Evolutionary conservation across 495 filamentous ascomycete genomes (phyloP), one percentile per base, ranked within the genome.

Genomic region (Amphirosellinia nigrospora): DNA sequence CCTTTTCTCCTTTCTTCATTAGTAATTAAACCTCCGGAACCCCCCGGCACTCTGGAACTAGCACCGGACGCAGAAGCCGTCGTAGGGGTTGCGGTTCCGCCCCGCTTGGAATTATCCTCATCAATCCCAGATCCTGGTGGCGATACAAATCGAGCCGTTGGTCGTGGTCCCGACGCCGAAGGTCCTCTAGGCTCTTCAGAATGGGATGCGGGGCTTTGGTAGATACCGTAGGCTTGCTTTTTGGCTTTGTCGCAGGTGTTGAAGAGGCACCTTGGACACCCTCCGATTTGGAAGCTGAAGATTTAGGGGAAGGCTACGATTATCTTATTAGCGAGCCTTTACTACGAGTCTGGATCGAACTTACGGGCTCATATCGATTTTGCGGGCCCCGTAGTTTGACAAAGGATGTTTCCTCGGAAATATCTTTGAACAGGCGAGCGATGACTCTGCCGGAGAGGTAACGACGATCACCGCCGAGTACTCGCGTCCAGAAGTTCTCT

Each of bases 401-500:
- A 73, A 85, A 84, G 13, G 82, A 82, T 41, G 79, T 75, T 28
- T 85, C 85, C 43, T 78, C 79, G 1, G 86, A 85, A 50, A 88
- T 83, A 45, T 84, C 78, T 67, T 79, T 73, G 58, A 84, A 88
- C 19, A 87, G 75, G 38, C 76, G 77, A 15, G 86, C 83, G 60
- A 88, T 79, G 19, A 77, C 75, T 26, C 72, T 79, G 10, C 82
- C 85, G 8, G 82, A 80, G 52, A 86, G 76, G 64, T 80, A 73
- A 23, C 83, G 81, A 28, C 78, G 78, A 52, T 83, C 75, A 68
- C 86, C 86, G 19, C 86, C 86, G 76, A 85, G 85, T 61, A 88
- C 84, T 63, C 85, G 85, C 81, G 85, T 86, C 86, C 86, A 88
- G 56, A 85, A 86, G 66, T 87, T 85, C 73, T 88, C 84, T 46